These are phyloP conservation scores for Pseudoscleropodium purum DNA, from an alignment of 225 moss, liverwort and hornwort genomes.

Conservation along the genomic window DNA sequence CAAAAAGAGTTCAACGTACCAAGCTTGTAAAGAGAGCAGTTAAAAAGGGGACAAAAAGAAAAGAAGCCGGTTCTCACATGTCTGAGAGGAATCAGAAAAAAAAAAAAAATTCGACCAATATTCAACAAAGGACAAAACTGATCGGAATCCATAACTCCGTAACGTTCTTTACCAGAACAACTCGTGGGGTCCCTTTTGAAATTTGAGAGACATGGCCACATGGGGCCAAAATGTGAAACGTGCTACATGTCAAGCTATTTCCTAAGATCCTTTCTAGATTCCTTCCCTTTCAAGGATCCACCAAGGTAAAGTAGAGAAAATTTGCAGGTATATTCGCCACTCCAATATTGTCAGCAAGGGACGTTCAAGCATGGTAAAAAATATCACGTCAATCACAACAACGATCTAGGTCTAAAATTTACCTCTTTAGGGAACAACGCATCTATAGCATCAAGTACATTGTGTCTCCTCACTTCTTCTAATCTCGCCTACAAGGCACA, in stretches of 20 bases:
- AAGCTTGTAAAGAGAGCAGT: not conserved
- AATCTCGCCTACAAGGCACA: slow-evolving; percentile 23
- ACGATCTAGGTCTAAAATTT: not conserved
- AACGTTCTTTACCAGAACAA: not conserved
- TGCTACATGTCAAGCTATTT: not conserved
- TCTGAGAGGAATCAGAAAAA: not conserved
- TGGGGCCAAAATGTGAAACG: not conserved
- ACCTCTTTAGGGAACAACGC: slow-evolving; percentile 52
- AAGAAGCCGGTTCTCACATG: not conserved
- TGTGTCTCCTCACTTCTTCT: slow-evolving; percentile 39
- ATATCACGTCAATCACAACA: not conserved
- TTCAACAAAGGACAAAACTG: not conserved
- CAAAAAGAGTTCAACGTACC: not conserved
- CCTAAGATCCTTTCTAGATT: not conserved
- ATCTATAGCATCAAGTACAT: slow-evolving; percentile 42
- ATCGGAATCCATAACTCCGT: not conserved
- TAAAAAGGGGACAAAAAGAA: not conserved
- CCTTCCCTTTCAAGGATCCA: not conserved
- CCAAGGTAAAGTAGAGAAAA: not conserved
- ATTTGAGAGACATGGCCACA: not conserved
- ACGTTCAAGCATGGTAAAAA: not conserved
- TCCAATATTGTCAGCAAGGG: not conserved
- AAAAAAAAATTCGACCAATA: not conserved
- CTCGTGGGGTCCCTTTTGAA: not conserved
- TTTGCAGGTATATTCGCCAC: not conserved